phyloP scores from a whole-genome alignment of 2,329 filamentous ascomycete genomes.

The Eurotiales sp. region DNA sequence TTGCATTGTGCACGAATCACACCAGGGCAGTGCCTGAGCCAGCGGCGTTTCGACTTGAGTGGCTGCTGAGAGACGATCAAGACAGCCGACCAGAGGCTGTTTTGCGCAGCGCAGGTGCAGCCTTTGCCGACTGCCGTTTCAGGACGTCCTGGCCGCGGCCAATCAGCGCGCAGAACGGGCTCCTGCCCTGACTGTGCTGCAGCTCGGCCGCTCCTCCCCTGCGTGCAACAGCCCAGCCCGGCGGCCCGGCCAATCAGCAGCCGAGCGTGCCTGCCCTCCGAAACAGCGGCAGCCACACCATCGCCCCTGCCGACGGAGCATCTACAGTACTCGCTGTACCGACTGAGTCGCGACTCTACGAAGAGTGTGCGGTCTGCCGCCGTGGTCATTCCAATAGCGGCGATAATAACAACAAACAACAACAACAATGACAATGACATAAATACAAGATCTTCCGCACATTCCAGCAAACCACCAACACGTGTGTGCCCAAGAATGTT shows the following conservation, averaged over 20 bases:
- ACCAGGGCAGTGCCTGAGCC: not conserved
- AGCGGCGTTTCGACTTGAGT: not conserved
- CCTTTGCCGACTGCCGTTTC: not conserved
- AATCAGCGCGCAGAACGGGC: not conserved
- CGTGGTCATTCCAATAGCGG: no score
- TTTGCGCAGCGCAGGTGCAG: not conserved
- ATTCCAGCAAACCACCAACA: no score
- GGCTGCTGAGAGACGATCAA: not conserved
- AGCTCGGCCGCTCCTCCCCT: not conserved
- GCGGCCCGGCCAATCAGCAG: not conserved
- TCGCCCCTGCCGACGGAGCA: not conserved
- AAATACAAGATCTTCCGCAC: no score
- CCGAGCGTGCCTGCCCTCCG: not conserved
- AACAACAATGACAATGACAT: no score
- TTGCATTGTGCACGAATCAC: not conserved
- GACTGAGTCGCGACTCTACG: no score
- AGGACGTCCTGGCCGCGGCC: not conserved
- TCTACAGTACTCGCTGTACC: no score
- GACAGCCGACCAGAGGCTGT: not conserved
- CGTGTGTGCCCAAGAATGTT: not conserved
- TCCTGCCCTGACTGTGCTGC: not conserved
- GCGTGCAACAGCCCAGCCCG: not conserved
- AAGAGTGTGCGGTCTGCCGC: no score
- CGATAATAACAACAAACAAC: no score
- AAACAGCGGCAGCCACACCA: constrained; percentile 8